These are phyloP conservation scores for Diaporthe caulivora DNA, from an alignment of 2,329 filamentous ascomycete species.

Conservation along the genomic window DNA sequence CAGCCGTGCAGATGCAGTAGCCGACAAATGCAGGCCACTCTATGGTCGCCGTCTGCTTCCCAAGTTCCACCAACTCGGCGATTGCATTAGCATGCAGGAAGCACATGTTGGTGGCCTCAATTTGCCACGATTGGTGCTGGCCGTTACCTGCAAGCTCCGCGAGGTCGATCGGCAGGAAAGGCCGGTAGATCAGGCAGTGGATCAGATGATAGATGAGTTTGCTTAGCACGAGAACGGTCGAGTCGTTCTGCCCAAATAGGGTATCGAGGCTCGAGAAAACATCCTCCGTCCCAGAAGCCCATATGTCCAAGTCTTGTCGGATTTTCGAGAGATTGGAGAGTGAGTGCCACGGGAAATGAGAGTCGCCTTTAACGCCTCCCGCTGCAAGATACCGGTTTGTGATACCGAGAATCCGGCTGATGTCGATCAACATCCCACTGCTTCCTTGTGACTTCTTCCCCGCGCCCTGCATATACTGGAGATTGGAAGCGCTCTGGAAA, in stretches of 20 bases:
- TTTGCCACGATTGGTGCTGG: conserved; percentile 93
- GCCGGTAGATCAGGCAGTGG: conserved; percentile 87
- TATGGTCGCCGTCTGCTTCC: conserved; percentile 78
- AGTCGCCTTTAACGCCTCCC: conserved; percentile 88
- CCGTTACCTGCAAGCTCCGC: conserved; percentile 83
- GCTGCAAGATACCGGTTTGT: conserved; percentile 88
- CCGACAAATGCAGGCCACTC: conserved; percentile 91
- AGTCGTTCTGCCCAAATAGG: conserved; percentile 82
- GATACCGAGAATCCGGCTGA: conserved; percentile 83
- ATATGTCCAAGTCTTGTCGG: conserved; percentile 84
- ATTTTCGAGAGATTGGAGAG: conserved; percentile 89
- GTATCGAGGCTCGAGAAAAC: conserved; percentile 81
- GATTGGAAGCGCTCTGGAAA: conserved; percentile 83
- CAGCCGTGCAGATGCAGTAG: conserved; percentile 88
- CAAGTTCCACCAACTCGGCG: conserved; percentile 83
- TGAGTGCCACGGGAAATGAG: conserved; percentile 91
- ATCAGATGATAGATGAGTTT: conserved; percentile 90
- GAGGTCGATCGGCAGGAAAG: conserved; percentile 87
- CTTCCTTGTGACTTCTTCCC: conserved; percentile 81
- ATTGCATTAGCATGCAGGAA: conserved; percentile 90
- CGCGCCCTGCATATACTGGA: conserved; percentile 77
- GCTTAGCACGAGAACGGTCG: conserved; percentile 82
- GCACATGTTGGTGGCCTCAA: conserved; percentile 89
- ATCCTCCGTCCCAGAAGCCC: conserved; percentile 85
- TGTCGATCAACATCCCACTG: conserved; percentile 85